Base-by-base conservation (phyloP, 169 alveolate genomes). In the Blepharisma undulans region DNA sequence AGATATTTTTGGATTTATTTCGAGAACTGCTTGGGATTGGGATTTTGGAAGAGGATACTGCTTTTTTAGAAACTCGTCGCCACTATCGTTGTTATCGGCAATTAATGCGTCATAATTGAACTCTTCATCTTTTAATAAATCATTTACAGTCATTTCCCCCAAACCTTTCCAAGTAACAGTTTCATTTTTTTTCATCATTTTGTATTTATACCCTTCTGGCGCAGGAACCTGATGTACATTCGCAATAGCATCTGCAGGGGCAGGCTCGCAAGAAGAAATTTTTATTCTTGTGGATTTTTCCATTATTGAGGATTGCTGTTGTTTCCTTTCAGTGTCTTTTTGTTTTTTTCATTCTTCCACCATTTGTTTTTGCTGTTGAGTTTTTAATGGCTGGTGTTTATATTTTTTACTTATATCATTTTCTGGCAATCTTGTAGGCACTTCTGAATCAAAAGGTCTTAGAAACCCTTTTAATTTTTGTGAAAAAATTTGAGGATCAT, bases 341-440 rank as follows among this genome's bases (percentile, higher is more conserved):
- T 32, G 76, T 21, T n/a, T 72, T 48, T 82, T 82, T 33, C 89
- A 34, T 82, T 82, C 76, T 8, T 82, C 89, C 8, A 82, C 74
- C 32, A 32, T 82, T 34, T 21, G 78, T 48, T 82, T 34, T 25
- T 32, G 22, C 2, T 59, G 29, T 30, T 82, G 25, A 59, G 29
- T 21, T 32, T 78, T 78, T 16, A 25, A 1, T 0, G 89, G 36
- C 14, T 48, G 33, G n/a, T 1, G 32, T 8, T 82, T 82, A 30
- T 48, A 82, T 33, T 30, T 82, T 22, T 82, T 48, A 6, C 76
- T 32, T 22, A 82, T 21, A 30, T 82, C 89, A 30, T 82, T 82
- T 82, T 32, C 77, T 32, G 89, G 89, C 2, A 82, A 10, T 19
- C 89, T 22, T 21, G 89, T 3, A 25, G 29, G 29, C 18, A n/a